Conservation (phyloP, 1,284 basidiomycete species). For the Lentinula novae-zelandiae region DNA sequence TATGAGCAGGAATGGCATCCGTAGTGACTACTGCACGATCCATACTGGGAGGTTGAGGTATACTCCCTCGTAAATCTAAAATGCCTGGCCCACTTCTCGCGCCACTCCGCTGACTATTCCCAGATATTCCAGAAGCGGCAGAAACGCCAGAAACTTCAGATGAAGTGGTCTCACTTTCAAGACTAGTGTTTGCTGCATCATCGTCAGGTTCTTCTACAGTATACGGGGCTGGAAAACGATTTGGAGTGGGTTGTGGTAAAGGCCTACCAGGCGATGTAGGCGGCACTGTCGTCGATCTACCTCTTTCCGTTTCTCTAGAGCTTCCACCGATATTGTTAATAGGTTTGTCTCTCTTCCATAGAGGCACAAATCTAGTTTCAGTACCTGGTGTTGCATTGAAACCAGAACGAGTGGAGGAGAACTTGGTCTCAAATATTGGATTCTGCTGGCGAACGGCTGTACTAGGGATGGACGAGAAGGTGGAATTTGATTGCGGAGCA, state of each 20-base stretch:
- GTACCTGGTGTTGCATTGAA: background rate
- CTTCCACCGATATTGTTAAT: background rate
- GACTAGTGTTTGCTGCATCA: background rate
- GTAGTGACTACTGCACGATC: background rate
- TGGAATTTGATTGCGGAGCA: background rate
- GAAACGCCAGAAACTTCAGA: background rate
- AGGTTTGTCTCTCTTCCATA: slow-evolving; percentile 6
- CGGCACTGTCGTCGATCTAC: background rate
- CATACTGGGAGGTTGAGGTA: slow-evolving; percentile 1
- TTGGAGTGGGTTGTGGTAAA: background rate
- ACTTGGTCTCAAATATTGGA: background rate
- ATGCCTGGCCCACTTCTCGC: background rate
- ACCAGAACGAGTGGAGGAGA: background rate
- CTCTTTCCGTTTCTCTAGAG: background rate
- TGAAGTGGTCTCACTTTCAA: background rate
- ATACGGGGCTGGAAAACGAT: background rate
- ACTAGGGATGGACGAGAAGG: background rate
- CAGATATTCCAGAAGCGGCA: background rate
- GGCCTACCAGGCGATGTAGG: background rate
- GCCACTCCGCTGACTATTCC: background rate
- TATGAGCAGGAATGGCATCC: background rate
- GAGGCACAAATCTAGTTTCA: slow-evolving; percentile 8
- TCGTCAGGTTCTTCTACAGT: slow-evolving; percentile 3
- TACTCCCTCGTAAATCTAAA: background rate
- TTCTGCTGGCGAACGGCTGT: background rate